Base-by-base conservation (phyloP, 1,139 yeast species). In the Ogataea hybrid region DNA sequence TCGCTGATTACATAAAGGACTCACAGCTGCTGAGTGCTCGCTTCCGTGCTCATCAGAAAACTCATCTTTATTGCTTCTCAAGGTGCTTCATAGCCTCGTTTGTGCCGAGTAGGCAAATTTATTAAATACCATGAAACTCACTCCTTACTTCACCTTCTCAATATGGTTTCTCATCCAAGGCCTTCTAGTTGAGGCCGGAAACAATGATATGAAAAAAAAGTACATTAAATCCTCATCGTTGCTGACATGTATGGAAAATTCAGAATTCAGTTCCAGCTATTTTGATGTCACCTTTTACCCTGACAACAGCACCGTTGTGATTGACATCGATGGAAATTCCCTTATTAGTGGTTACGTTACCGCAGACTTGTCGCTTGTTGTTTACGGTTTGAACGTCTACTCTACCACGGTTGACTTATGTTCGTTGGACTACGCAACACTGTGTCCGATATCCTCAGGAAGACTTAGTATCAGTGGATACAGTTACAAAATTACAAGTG, bases 171-270 rank as follows among this genome's bases (percentile, higher is more conserved):
- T 42, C 22, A 30, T 28, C 9, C 17, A 25, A 14, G 25, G 34
- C 11, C 28, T 18, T 16, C 14, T 43, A 17, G 37, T 45, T 4
- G 21, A 18, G 17, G 66, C 65, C 1, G 18, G 18, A 14, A 28
- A 28, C 31, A 23, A 8, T 15, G 18, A 28, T 28, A 14, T 15
- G 59, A 54, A 18, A n/a, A n/a, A n/a, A 7, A 53, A 47, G 27
- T 67, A 57, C 48, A 67, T 83, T 50, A 65, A 68, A 48, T 75
- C 96, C 1, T 65, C 78, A 11, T 88, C 97, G n/a, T 72, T 94
- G 53, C 70, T 90, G 54, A 86, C 98, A 37, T 92, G 99, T 69
- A 89, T 89, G 96, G 84, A 81, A 43, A 71, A 85, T 63, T 90
- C 98, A 10, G 84, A 81, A 61, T 81, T 94, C 60, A 81, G 96